phyloP scores from a whole-genome alignment of 495 filamentous ascomycete genomes.

The Poronia punctata region DNA sequence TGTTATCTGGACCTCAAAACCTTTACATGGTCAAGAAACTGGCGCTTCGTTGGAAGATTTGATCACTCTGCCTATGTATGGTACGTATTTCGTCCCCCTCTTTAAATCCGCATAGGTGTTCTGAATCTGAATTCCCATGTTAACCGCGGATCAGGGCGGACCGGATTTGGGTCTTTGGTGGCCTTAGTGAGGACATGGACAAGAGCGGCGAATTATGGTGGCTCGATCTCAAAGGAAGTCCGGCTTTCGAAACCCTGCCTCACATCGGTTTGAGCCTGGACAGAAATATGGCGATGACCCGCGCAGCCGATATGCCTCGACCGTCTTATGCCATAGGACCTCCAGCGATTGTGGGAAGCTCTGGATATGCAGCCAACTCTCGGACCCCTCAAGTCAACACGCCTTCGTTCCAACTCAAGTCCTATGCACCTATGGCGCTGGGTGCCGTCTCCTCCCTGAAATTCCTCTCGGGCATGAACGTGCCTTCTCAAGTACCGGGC shows the following conservation, averaged over 20 bases:
- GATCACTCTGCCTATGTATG: constrained; percentile 92
- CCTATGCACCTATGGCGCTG: constrained; percentile 61
- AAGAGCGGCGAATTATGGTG: constrained; percentile 93
- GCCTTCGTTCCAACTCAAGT: constrained; percentile 59
- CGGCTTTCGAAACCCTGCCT: constrained; percentile 68
- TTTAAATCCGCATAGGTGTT: no score
- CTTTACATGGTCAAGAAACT: constrained; percentile 93
- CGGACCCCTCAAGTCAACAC: constrained; percentile 75
- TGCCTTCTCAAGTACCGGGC: constrained; percentile 81
- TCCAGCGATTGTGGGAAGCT: constrained; percentile 46
- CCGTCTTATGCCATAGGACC: constrained; percentile 32
- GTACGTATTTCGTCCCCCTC: constrained; percentile 24
- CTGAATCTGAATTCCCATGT: no score
- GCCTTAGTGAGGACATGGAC: constrained; percentile 90
- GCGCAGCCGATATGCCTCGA: constrained; percentile 33
- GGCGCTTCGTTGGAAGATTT: constrained; percentile 89
- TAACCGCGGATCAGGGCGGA: no score
- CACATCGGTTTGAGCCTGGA: constrained; percentile 60
- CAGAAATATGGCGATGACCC: constrained; percentile 26
- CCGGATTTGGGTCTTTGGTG: constrained; percentile 95
- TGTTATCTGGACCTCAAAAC: constrained; percentile 95
- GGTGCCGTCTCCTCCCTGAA: constrained; percentile 84
- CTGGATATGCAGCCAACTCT: constrained; percentile 83
- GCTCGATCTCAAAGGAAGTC: constrained; percentile 86
- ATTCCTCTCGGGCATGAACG: constrained; percentile 80